Conservation (phyloP, 192 early-diverging fungal genomes). For the Gryganskiella cystojenkinii region DNA sequence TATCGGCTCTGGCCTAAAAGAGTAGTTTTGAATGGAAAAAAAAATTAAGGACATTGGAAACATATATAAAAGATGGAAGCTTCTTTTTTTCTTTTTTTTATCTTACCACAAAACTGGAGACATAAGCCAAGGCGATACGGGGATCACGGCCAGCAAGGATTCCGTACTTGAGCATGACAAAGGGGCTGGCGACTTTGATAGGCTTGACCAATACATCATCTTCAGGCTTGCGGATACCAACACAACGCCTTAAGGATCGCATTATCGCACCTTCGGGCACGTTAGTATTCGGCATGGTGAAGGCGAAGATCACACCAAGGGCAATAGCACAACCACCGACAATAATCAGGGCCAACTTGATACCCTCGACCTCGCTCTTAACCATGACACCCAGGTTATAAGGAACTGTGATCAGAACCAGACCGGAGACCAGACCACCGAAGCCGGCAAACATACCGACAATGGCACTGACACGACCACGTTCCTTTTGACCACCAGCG, state of each 20-base stretch:
- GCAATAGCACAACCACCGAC: conserved; percentile 50
- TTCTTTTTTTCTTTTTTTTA: too few species aligned
- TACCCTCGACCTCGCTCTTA: conserved; percentile 27
- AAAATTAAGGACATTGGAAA: neutral
- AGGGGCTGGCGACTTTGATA: conserved; percentile 8
- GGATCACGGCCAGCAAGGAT: conserved; percentile 69
- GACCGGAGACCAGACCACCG: conserved; percentile 67
- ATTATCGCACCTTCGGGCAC: neutral
- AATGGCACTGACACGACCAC: conserved; percentile 61
- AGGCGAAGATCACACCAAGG: conserved; percentile 38
- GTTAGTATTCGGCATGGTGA: conserved; percentile 42
- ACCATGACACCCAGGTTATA: conserved; percentile 19
- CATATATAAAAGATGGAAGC: neutral
- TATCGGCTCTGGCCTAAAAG: conserved; percentile 76
- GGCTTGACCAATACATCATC: neutral
- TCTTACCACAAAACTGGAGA: conserved; percentile 70
- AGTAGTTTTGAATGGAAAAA: neutral
- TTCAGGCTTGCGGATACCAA: neutral
- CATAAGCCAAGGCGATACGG: conserved; percentile 69
- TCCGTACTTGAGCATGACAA: conserved; percentile 60
- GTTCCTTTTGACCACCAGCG: conserved; percentile 51
- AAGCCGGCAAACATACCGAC: conserved; percentile 69
- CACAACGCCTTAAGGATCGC: conserved; percentile 3
- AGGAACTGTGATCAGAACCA: conserved; percentile 56
- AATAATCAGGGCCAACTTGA: conserved; percentile 29